Evolutionary conservation across 345 rosid genomes (phyloP), one percentile per base, ranked within the genome.

Genomic region (Boechera divaricarpa): DNA sequence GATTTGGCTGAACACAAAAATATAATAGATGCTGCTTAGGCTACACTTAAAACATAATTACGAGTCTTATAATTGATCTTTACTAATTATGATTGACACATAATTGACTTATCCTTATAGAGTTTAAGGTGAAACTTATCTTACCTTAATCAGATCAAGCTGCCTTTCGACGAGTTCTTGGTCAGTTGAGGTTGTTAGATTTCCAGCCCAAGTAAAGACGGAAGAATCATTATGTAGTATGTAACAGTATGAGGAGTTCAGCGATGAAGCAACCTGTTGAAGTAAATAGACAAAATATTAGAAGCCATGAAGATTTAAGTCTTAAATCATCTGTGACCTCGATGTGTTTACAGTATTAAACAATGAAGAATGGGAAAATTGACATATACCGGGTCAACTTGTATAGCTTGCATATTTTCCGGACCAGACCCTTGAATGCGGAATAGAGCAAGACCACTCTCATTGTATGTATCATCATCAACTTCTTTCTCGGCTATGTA

Each of bases 391-490:
- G 94, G 80, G 68, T 92, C 97, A 74, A 95, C 97, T 95, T 95
- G 99, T 82, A 95, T 87, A 7, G 99, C 91, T 84, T 95, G 99
- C 98, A 95, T 92, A 81, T 92, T 89, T 49, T 95, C 98, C 18
- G 98, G 97, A 83, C 99, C 99, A 73, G 96, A 86, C 59, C 99
- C 99, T 81, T 95, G 98, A 73, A 95, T 83, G 33, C 94, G 93
- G 80, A 95, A 95, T 47, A 95, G 76, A 52, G 99, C 99, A 77
- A 88, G 51, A 51, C 96, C 90, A 59, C 90, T 88, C 81, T 91
- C 94, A 52, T 72, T 82, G 67, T 91, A 95, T 41, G 96, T 92
- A 57, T 85, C 89, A 78, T 92, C 94, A 10, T 87, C 90, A 62
- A 88, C 80, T 86, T 82, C 96, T 64, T 86, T 91, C 82, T 91